Evolutionary conservation across 2,329 filamentous ascomycete species (phyloP), one percentile per base, ranked within the genome.

Genomic region (Herpotrichia juniperi): DNA sequence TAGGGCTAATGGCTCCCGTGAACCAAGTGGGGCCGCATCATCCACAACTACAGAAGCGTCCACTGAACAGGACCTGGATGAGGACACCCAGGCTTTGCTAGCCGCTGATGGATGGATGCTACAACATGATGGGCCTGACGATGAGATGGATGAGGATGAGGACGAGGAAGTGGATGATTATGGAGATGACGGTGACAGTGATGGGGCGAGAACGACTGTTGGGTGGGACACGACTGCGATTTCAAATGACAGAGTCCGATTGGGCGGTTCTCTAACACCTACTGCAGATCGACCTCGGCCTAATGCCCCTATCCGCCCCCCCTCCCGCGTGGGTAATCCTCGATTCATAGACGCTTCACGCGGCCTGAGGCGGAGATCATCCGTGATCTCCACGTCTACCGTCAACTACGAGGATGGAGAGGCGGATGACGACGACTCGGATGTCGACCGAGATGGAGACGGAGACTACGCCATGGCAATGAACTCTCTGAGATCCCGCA

Each of bases 261-360:
- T 73, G 68, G 68, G 67, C 66, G 72, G 74, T 70, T 76, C 73
- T 76, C 74, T 77, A 73, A 77, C 74, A 73, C 73, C 74, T 75
- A 74, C 72, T 75, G 71, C 74, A 77, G 74, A 75, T 76, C 72
- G 72, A 69, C 72, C 71, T 50, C 67, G 66, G 63, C 71, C 69
- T 69, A 73, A 68, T 54, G 68, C 66, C 61, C 63, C 68, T 26
- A 74, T 74, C 50, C 72, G 71, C 46, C 73, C 73, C 31, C 70
- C 72, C 48, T 75, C 73, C 39, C 72, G 73, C 57, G 61, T 62
- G 45, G 69, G 66, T 46, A 70, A 68, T 45, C 44, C 64, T 50
- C 68, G 68, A 55, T 54, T 68, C 47, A 59, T 65, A 48, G 67
- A 73, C 52, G 64, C 68, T 46, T 69, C 69, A 17, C 71, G 72